Conservation (phyloP, 2,329 filamentous ascomycete genomes). For the Sclerotinia minor region DNA sequence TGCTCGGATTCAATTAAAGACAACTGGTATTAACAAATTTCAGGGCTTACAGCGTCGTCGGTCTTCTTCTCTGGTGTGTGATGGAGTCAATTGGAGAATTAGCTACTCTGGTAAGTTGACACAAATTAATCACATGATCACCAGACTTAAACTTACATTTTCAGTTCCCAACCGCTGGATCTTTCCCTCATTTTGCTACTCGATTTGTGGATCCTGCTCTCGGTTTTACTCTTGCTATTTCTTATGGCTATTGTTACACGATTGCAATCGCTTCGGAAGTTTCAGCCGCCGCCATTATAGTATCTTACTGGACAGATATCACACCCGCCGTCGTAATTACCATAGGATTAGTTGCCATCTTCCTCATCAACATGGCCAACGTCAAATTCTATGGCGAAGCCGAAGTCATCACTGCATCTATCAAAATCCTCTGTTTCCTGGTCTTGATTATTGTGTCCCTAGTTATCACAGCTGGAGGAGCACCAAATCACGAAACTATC, state of each 20-base stretch:
- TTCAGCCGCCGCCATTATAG: conserved; percentile 79
- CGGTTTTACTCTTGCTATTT: conserved; percentile 41
- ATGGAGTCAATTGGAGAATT: conserved; percentile 43
- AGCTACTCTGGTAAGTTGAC: conserved; percentile 33
- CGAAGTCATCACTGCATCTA: conserved; percentile 80
- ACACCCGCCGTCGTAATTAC: conserved; percentile 71
- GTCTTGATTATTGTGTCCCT: conserved; percentile 66
- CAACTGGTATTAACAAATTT: background rate
- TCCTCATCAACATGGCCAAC: conserved; percentile 82
- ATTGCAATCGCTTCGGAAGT: conserved; percentile 76
- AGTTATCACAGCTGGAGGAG: conserved; percentile 63
- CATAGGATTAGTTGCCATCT: conserved; percentile 74
- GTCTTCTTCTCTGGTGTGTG: conserved; percentile 41
- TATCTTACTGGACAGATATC: conserved; percentile 71
- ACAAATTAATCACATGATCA: background rate
- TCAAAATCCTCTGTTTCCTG: conserved; percentile 70
- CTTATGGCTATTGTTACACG: conserved; percentile 40
- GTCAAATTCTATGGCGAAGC: conserved; percentile 86
- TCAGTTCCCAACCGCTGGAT: conserved; percentile 41
- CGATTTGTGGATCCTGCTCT: conserved; percentile 44
- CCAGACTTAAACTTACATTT: conserved; percentile 17
- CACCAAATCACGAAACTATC: conserved; percentile 56
- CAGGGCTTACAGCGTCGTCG: conserved; percentile 46
- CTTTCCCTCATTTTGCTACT: conserved; percentile 41
- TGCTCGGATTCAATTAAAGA: no score